These are phyloP conservation scores for Wickerhamiella allomyrinae DNA, from an alignment of 805 yeast genomes.

Conservation along the genomic window DNA sequence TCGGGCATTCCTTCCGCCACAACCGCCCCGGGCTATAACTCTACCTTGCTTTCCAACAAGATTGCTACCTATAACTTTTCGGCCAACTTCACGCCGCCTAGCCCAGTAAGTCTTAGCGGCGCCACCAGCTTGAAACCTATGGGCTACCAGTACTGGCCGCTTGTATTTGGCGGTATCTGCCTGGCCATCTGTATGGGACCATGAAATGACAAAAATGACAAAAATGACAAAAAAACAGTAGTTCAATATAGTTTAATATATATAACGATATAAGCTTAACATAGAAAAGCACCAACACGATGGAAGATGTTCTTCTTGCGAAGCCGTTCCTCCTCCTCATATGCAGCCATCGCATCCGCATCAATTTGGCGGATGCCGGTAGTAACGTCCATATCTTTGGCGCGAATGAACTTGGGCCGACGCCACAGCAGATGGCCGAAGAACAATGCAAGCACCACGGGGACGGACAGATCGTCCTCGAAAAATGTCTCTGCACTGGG, in stretches of 20 bases:
- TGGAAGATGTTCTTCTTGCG: background rate
- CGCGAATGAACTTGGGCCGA: conserved; percentile 22
- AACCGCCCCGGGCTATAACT: conserved; percentile 9
- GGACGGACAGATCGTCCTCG: conserved; percentile 35
- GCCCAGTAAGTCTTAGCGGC: background rate
- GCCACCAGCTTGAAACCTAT: too few relatives aligned
- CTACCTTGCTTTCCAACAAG: background rate
- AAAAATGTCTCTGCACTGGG: conserved; percentile 30
- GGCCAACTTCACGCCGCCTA: background rate
- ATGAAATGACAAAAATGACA: too few relatives aligned
- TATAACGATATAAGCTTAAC: background rate
- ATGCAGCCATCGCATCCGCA: conserved; percentile 18
- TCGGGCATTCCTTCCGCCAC: conserved; percentile 12
- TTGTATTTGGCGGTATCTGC: too few relatives aligned
- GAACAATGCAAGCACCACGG: conserved; percentile 11
- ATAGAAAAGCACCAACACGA: background rate
- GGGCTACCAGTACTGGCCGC: too few relatives aligned
- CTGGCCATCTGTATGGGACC: too few relatives aligned
- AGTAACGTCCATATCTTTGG: conserved; percentile 42
- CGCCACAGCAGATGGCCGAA: conserved; percentile 14
- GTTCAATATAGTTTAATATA: too few relatives aligned
- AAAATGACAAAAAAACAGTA: too few relatives aligned
- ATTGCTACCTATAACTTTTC: background rate
- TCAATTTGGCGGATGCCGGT: conserved; percentile 50
- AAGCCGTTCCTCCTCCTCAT: conserved; percentile 11